Base-by-base conservation (phyloP, 371 early-diverging fungal genomes). In the Mortierella sp. region DNA sequence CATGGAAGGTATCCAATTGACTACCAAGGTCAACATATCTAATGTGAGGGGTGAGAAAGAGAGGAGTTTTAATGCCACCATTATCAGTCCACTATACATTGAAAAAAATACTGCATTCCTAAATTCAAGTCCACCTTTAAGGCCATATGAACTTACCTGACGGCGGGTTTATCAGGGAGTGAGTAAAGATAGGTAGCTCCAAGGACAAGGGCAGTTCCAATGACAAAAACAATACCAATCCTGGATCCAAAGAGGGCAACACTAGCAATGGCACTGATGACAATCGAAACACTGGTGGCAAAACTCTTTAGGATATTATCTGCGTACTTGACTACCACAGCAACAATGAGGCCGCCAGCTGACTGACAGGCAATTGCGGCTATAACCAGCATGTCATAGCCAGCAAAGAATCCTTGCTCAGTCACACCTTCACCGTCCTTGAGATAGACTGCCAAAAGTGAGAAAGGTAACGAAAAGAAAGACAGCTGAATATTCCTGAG, bases 231-330 rank as follows among this genome's bases (percentile, higher is more conserved):
- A 2, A 76, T 63, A 8, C 95, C 90, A 60, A 96, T 82, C 23
- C 83, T 70, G 67, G 85, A 91, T 66, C 88, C 91, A 83, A 97
- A 97, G n/a, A 96, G 77, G 68, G 86, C 90, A 32, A 93, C 88
- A 58, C 92, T 91, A 6, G 91, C 83, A 47, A 93, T 82, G 62
- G 92, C 89, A 22, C 95, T 95, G 49, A 98, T 84, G 47, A 98
- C 93, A 67, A 98, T 98, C 54, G 96, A 95, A 67, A 98, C 91
- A 63, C 96, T 95, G 12, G 98, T 98, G 8, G 98, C 97, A 83
- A 95, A 95, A 9, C 97, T 97, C 83, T 98, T 98, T 60, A 98
- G 88, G 66, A 98, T 98, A 75, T 97, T 97, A 81, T 97, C 98
- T 0, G 98, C 98, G 76, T 96, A 95, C 85, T 96, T 96, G 60